Evolutionary conservation across 2,329 filamentous ascomycete genomes (phyloP).

Genomic region (Aureobasidium uvarum): DNA sequence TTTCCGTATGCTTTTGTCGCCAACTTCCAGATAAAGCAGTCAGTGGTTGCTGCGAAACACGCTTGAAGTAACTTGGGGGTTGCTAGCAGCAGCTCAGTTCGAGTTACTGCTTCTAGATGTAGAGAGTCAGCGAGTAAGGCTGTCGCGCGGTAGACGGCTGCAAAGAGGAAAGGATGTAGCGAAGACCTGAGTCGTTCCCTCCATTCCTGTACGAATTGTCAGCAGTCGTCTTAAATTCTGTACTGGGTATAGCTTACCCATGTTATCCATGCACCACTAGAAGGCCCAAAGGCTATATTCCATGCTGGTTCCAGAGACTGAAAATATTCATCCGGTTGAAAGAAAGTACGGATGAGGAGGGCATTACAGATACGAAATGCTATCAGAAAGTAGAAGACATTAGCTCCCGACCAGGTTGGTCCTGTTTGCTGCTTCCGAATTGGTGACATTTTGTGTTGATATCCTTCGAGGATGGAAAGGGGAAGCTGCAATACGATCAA

Average conservation of each 20-base stretch:
- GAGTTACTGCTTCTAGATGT: constrained; percentile 53
- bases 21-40: constrained; percentile 86
- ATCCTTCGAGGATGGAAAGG: neutral
- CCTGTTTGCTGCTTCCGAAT: neutral
- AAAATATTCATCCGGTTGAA: constrained; percentile 98
- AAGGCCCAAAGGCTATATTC: constrained; percentile 75
- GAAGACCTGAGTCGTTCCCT: constrained; percentile 81
- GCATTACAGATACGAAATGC: constrained; percentile 77
- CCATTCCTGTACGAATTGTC: no score
- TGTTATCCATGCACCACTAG: constrained; percentile 85
- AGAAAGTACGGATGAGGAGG: constrained; percentile 78
- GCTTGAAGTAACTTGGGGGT: constrained; percentile 76
- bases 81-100: constrained; percentile 66
- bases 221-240: no score
- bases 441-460: constrained; percentile 5
- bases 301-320: constrained; percentile 95
- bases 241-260: constrained; percentile 65
- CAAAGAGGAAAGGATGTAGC: constrained; percentile 85
- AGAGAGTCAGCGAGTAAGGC: constrained; percentile 58
- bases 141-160: constrained; percentile 65
- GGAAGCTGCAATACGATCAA: neutral
- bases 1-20: constrained; percentile 70
- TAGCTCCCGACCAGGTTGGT: neutral
- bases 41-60: constrained; percentile 70
- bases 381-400: constrained; percentile 47